Conservation (phyloP, 2,329 filamentous ascomycete genomes). For the Penicillium sp. region DNA sequence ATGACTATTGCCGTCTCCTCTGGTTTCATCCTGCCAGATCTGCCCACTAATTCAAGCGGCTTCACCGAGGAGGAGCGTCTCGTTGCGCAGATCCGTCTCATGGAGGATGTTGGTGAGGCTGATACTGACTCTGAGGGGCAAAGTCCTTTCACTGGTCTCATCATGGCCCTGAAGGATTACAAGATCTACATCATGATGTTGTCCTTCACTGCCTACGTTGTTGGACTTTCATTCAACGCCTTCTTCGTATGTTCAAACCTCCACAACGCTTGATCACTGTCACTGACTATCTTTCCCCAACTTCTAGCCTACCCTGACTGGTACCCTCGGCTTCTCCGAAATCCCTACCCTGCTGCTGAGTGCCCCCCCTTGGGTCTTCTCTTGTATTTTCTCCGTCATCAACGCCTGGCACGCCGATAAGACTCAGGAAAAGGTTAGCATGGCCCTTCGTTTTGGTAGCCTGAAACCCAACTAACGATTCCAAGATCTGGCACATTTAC, state of each 20-base stretch:
- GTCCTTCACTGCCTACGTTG: conserved; percentile 64
- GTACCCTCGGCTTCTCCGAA: conserved; percentile 31
- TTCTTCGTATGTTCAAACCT: conserved; percentile 51
- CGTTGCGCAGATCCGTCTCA: conserved; percentile 59
- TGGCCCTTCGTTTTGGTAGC: not conserved
- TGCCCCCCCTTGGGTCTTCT: conserved; percentile 59
- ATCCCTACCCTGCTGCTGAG: conserved; percentile 35
- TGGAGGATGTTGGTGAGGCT: conserved; percentile 62
- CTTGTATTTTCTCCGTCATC: conserved; percentile 60
- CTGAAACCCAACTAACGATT: not conserved
- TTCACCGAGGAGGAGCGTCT: conserved; percentile 49
- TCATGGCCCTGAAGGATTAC: conserved; percentile 63
- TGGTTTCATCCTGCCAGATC: conserved; percentile 52
- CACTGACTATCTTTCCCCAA: conserved; percentile 11
- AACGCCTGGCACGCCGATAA: conserved; percentile 62
- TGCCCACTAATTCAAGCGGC: conserved; percentile 59
- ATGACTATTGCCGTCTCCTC: conserved; percentile 39
- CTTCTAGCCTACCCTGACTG: conserved; percentile 29
- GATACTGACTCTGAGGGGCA: conserved; percentile 56
- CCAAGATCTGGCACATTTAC: conserved; percentile 62
- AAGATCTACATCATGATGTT: conserved; percentile 70
- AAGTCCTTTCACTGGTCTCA: conserved; percentile 57
- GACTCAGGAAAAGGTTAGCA: conserved; percentile 50
- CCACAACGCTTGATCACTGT: not conserved
- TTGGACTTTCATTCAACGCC: conserved; percentile 62